Conservation (phyloP, 2,329 filamentous ascomycete genomes). For the Pestalotiopsis sp. region DNA sequence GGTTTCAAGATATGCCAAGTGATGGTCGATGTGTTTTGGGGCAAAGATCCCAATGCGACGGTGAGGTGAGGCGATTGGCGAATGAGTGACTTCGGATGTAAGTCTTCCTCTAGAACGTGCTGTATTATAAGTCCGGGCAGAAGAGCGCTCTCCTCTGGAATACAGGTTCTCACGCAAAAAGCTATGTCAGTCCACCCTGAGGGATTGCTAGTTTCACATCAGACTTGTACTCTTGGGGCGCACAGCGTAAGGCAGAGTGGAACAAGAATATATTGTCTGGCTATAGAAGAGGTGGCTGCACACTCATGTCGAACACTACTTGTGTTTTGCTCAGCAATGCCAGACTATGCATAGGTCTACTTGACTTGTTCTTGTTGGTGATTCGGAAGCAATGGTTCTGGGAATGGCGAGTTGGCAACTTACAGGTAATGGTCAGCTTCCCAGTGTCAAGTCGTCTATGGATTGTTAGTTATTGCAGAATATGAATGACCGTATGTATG, state of each 20-base stretch:
- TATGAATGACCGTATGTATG: background rate
- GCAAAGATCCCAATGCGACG: background rate
- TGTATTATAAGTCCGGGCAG: background rate
- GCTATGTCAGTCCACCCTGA: background rate
- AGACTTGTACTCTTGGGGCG: background rate
- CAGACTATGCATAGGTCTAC: constrained; percentile 2
- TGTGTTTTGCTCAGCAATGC: background rate
- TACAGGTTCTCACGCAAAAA: background rate
- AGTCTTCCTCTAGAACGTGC: background rate
- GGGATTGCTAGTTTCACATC: background rate
- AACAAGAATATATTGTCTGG: constrained; percentile 1
- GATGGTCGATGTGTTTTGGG: background rate
- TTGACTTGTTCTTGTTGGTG: background rate
- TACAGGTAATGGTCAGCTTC: background rate
- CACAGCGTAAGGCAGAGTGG: background rate
- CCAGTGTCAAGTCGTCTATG: no score
- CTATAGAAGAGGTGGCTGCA: constrained; percentile 1
- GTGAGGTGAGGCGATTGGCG: background rate
- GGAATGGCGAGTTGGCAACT: background rate
- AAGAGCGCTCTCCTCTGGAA: background rate
- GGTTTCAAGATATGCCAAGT: background rate
- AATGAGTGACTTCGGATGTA: background rate
- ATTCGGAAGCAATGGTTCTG: background rate
- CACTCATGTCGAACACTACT: constrained; percentile 4
- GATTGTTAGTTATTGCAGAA: background rate